phyloP scores from a whole-genome alignment of 192 early-diverging fungal species.

The Gonapodya prolifera region DNA sequence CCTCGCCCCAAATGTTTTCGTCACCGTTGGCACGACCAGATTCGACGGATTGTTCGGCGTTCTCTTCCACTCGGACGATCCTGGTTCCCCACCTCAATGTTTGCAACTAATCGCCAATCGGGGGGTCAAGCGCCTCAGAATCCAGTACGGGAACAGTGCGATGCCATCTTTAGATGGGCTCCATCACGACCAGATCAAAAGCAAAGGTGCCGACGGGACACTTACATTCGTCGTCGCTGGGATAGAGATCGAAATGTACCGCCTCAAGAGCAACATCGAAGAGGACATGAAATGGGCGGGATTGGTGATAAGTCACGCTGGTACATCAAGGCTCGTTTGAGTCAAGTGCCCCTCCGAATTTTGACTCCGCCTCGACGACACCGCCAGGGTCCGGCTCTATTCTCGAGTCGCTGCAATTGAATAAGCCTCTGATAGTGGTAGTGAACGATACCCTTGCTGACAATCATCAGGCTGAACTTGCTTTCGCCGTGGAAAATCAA shows the following conservation, averaged over 20 bases:
- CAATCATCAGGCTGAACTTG: slow-evolving; percentile 1
- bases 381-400: background rate
- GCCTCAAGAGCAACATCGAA: background rate
- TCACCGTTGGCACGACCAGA: background rate
- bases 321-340: background rate
- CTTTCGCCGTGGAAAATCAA: background rate
- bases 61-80: background rate
- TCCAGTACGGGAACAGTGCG: slow-evolving; percentile 1
- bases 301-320: slow-evolving; percentile 2
- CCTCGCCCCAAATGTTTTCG: background rate
- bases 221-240: background rate
- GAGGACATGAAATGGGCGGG: background rate
- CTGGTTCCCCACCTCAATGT: background rate
- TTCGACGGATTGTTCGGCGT: background rate
- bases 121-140: background rate
- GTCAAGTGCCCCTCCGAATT: too few species aligned
- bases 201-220: background rate
- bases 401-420: background rate
- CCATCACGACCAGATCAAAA: background rate
- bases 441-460: background rate
- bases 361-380: too few species aligned
- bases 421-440: background rate
- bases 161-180: background rate
- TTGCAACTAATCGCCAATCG: background rate
- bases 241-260: background rate